These are phyloP conservation scores for Zangia roseola DNA, from an alignment of 768 basidiomycete genomes.

Conservation along the genomic window DNA sequence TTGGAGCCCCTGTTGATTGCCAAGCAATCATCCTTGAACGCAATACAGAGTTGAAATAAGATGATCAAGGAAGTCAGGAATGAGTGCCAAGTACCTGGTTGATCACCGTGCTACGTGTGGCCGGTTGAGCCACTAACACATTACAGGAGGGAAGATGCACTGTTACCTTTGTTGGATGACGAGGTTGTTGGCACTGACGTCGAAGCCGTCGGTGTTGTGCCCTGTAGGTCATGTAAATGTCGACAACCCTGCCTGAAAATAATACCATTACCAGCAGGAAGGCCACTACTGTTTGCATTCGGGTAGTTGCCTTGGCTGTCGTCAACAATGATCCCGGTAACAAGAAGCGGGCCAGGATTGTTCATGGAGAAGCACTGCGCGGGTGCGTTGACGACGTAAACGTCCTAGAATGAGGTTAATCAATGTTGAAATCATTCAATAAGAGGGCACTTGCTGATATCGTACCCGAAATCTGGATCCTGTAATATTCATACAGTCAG, in stretches of 20 bases:
- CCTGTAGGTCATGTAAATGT: slow-evolving; percentile 20
- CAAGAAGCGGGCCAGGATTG: slow-evolving; percentile 33
- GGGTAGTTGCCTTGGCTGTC: slow-evolving; percentile 54
- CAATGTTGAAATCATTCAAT: neutral
- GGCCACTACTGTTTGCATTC: slow-evolving; percentile 49
- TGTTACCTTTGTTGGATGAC: slow-evolving; percentile 32
- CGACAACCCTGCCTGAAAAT: neutral
- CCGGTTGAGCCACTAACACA: neutral
- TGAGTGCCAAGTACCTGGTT: slow-evolving; percentile 21
- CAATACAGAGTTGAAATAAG: neutral
- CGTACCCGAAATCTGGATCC: slow-evolving; percentile 42
- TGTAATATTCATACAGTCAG: slow-evolving; percentile 14
- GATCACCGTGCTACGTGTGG: slow-evolving; percentile 14
- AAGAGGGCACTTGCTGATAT: slow-evolving; percentile 28
- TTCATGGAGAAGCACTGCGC: slow-evolving; percentile 31
- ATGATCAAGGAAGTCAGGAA: neutral
- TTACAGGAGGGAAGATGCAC: neutral
- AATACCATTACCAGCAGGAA: slow-evolving; percentile 45
- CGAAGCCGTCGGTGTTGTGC: slow-evolving; percentile 54
- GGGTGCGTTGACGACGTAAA: slow-evolving; percentile 41
- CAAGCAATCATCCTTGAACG: slow-evolving; percentile 58
- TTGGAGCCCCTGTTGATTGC: slow-evolving; percentile 47
- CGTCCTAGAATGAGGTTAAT: slow-evolving; percentile 21
- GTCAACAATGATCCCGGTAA: slow-evolving; percentile 51
- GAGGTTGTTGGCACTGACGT: slow-evolving; percentile 36